Evolutionary conservation across 495 filamentous ascomycete genomes (phyloP).

Genomic region (Annulohypoxylon moriforme): DNA sequence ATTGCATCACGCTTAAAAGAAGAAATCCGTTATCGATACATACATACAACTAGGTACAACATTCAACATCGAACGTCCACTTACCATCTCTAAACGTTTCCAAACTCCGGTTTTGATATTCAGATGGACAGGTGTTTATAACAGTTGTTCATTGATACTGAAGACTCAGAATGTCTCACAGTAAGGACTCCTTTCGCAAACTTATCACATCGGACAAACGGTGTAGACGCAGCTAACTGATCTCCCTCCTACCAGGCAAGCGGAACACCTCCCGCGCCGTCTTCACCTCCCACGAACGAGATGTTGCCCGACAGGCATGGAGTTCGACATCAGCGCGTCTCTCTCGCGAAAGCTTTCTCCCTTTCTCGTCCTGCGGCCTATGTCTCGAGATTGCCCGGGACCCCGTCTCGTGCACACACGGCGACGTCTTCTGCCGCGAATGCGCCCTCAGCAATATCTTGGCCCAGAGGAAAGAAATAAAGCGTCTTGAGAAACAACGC

Average conservation of each 20-base stretch:
- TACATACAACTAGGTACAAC: background rate
- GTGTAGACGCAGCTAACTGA: slow-evolving; percentile 36
- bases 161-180: slow-evolving; percentile 63
- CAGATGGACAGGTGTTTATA: background rate
- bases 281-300: slow-evolving; percentile 93
- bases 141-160: background rate
- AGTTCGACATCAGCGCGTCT: slow-evolving; percentile 86
- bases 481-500: slow-evolving; percentile 75
- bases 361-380: slow-evolving; percentile 89
- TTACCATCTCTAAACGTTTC: background rate
- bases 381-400: slow-evolving; percentile 86
- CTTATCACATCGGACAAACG: background rate
- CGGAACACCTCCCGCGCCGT: slow-evolving; percentile 96
- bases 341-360: slow-evolving; percentile 89
- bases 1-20: background rate
- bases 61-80: background rate
- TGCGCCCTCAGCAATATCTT: slow-evolving; percentile 93
- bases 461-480: slow-evolving; percentile 92
- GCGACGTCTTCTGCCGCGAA: slow-evolving; percentile 97
- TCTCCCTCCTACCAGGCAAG: slow-evolving; percentile 67
- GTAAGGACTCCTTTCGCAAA: slow-evolving; percentile 51
- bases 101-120: background rate
- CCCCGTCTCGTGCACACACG: slow-evolving; percentile 78
- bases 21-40: background rate
- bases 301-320: slow-evolving; percentile 82